phyloP scores from a whole-genome alignment of 345 rosid species.

The Salix viminalis region DNA sequence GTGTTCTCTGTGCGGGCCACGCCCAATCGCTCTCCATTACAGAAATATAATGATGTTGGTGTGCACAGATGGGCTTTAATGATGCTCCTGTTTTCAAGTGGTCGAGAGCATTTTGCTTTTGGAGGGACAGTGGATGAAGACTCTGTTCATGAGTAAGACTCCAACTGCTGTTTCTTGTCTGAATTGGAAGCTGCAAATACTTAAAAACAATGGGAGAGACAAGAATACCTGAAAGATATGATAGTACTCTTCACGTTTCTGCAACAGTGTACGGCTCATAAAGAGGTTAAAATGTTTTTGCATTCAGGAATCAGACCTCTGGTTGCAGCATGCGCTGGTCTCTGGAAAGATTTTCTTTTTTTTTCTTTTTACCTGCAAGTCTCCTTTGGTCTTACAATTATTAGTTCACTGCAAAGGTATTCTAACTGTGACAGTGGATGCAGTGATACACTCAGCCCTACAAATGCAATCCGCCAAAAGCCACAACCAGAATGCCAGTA shows the following conservation, averaged over 20 bases:
- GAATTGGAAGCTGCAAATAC: conserved; percentile 19
- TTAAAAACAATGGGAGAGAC: conserved; percentile 8
- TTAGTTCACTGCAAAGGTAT: neutral
- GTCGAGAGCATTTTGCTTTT: neutral
- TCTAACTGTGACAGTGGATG: neutral
- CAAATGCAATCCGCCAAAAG: conserved; percentile 7
- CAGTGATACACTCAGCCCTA: neutral
- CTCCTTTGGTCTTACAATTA: neutral
- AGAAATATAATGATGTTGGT: neutral
- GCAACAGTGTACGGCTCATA: conserved; percentile 1
- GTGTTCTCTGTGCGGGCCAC: conserved; percentile 4
- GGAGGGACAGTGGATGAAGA: conserved; percentile 4
- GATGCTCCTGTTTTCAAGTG: neutral
- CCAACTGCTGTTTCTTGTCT: conserved; percentile 13
- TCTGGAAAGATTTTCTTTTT: neutral
- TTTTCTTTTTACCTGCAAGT: neutral
- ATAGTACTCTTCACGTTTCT: neutral
- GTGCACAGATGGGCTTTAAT: neutral
- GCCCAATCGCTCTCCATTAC: conserved; percentile 9
- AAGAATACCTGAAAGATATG: conserved; percentile 4
- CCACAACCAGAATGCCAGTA: neutral
- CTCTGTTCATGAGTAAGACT: neutral
- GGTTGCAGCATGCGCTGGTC: neutral
- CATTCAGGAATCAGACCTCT: neutral
- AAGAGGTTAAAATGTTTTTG: neutral